These are phyloP conservation scores for Arachnopeziza araneosa DNA, from an alignment of 2,329 filamentous ascomycete genomes.

Conservation along the genomic window DNA sequence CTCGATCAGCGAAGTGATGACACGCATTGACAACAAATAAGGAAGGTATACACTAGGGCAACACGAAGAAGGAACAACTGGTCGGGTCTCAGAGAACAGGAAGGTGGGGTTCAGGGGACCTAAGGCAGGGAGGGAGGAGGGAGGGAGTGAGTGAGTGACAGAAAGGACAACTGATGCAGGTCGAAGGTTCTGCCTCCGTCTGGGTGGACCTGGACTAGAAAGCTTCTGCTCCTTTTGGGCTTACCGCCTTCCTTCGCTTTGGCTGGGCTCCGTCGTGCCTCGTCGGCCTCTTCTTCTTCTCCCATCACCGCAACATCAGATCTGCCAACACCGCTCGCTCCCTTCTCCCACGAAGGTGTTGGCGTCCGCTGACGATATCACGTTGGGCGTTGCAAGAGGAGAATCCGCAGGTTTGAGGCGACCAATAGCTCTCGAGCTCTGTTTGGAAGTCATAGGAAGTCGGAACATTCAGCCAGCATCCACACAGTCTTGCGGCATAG, in stretches of 20 bases:
- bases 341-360: conserved; percentile 24
- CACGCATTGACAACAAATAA: conserved; percentile 26
- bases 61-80: too few relatives aligned
- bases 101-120: conserved; percentile 8
- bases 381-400: conserved; percentile 31
- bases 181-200: background rate
- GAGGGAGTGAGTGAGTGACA: too few relatives aligned
- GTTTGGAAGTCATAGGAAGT: conserved; percentile 33
- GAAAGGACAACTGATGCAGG: background rate
- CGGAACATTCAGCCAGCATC: conserved; percentile 27
- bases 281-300: background rate
- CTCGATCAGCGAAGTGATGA: conserved; percentile 23
- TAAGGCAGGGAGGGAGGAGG: too few relatives aligned
- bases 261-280: background rate
- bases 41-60: conserved; percentile 3
- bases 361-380: conserved; percentile 24
- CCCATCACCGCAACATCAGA: conserved; percentile 25
- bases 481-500: too few relatives aligned
- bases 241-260: background rate
- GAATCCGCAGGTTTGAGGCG: conserved; percentile 32
- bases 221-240: too few relatives aligned
- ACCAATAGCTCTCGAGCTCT: conserved; percentile 30
- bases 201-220: background rate
- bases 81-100: background rate
- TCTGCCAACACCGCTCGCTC: conserved; percentile 26